Percentiles rank a stretch among this genome's conserved stretches.
phyloP scores from a whole-genome alignment of 345 rosid species.

The Barbarea vulgaris region DNA sequence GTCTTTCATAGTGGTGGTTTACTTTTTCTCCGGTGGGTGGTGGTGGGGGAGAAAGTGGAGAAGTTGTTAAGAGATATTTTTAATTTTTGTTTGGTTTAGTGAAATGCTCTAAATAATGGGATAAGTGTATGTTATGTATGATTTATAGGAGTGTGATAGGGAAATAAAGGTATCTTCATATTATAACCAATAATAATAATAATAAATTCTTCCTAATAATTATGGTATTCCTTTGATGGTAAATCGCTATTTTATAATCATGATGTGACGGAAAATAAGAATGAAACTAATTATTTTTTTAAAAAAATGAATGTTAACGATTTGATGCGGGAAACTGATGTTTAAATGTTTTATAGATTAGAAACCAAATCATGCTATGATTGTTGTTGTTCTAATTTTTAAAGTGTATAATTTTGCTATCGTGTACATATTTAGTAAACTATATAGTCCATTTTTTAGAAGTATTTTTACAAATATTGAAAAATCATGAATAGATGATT shows the following conservation, averaged over 20 bases:
- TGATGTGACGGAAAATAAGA: background rate
- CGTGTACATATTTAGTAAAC: background rate
- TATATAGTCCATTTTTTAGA: background rate
- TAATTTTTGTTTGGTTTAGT: background rate
- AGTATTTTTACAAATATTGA: conserved; percentile 2
- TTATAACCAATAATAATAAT: background rate
- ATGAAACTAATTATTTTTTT: background rate
- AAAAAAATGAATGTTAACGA: background rate
- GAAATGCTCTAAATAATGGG: conserved; percentile 21
- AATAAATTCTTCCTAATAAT: background rate
- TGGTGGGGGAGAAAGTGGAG: conserved; percentile 24
- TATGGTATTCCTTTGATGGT: background rate
- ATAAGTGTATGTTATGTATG: conserved; percentile 15
- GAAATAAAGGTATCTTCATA: background rate
- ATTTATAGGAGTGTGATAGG: conserved; percentile 34
- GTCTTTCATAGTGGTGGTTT: conserved; percentile 49
- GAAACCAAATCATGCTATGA: background rate
- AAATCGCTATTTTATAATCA: background rate
- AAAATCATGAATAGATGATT: conserved; percentile 8
- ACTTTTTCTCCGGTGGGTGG: conserved; percentile 20
- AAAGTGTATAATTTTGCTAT: background rate
- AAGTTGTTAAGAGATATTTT: conserved; percentile 30
- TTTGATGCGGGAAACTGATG: background rate
- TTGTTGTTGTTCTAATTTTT: background rate
- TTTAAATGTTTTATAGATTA: background rate